phyloP scores from a whole-genome alignment of 306 rosid genomes.

The Quercus robur region DNA sequence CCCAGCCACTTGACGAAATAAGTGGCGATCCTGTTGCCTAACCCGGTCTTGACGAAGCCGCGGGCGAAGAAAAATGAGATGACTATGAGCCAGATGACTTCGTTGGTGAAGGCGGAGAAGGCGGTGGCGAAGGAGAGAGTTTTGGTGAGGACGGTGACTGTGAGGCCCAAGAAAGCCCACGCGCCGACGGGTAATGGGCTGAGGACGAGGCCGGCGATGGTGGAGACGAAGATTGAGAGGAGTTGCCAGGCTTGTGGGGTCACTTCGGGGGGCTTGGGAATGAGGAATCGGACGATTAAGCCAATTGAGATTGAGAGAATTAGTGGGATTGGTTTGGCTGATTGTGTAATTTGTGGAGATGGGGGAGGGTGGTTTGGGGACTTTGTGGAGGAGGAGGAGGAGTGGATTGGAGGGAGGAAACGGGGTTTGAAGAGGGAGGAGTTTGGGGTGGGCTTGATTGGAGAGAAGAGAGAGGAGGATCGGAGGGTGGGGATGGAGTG shows the following conservation, averaged over 20 bases:
- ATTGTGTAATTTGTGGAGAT: neutral
- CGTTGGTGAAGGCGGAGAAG: constrained; percentile 81
- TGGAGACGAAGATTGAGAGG: constrained; percentile 79
- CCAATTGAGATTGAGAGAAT: constrained; percentile 56
- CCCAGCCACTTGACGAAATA: constrained; percentile 90
- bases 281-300: constrained; percentile 52
- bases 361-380: neutral
- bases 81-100: constrained; percentile 94
- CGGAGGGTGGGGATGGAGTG: constrained; percentile 32
- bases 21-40: constrained; percentile 89
- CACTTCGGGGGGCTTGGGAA: constrained; percentile 74
- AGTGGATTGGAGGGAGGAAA: constrained; percentile 34
- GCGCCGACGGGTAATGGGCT: constrained; percentile 95
- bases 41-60: constrained; percentile 89
- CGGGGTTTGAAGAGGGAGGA: constrained; percentile 24
- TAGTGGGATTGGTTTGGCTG: constrained; percentile 63
- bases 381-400: constrained; percentile 38
- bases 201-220: constrained; percentile 82
- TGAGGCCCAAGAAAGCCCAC: constrained; percentile 86
- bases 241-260: constrained; percentile 83
- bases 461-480: constrained; percentile 19
- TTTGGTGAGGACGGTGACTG: constrained; percentile 54
- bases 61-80: constrained; percentile 97
- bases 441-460: constrained; percentile 16
- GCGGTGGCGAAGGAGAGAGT: constrained; percentile 71